Percentiles rank a stretch among this genome's conserved stretches.
Conservation (phyloP, 2,329 filamentous ascomycete genomes). For the Lasiodiplodia citricola region DNA sequence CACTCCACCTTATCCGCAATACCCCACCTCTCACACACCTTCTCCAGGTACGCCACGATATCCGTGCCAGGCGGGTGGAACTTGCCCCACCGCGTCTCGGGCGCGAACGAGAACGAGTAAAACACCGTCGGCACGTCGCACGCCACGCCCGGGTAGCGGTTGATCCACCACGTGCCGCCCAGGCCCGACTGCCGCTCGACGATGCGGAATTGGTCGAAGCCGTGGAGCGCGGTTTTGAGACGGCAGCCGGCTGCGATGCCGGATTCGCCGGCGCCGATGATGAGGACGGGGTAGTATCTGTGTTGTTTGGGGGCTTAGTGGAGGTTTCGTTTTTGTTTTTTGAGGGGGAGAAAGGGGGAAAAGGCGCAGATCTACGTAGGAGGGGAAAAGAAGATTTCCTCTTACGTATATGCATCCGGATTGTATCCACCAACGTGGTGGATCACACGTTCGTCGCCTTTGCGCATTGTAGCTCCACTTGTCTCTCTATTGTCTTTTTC, state of each 20-base stretch:
- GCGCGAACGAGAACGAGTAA: slow-evolving; percentile 63
- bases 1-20: slow-evolving; percentile 64
- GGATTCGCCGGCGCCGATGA: slow-evolving; percentile 67
- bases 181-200: slow-evolving; percentile 64
- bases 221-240: slow-evolving; percentile 61
- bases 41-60: slow-evolving; percentile 58
- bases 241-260: slow-evolving; percentile 67
- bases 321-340: not conserved
- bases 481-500: not conserved
- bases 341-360: no score
- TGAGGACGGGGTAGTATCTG: slow-evolving; percentile 54
- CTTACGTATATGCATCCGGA: slow-evolving; percentile 45
- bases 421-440: slow-evolving; percentile 45
- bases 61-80: slow-evolving; percentile 57
- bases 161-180: slow-evolving; percentile 70
- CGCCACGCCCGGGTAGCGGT: slow-evolving; percentile 62
- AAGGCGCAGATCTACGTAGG: no score
- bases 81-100: slow-evolving; percentile 58
- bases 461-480: not conserved
- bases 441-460: slow-evolving; percentile 35
- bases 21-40: slow-evolving; percentile 58
- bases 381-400: not conserved
- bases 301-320: not conserved
- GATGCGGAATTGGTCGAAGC: slow-evolving; percentile 64
- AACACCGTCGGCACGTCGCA: slow-evolving; percentile 64